Base-by-base conservation (phyloP, 177 flowering plant genomes). In the Vitis hybrid region DNA sequence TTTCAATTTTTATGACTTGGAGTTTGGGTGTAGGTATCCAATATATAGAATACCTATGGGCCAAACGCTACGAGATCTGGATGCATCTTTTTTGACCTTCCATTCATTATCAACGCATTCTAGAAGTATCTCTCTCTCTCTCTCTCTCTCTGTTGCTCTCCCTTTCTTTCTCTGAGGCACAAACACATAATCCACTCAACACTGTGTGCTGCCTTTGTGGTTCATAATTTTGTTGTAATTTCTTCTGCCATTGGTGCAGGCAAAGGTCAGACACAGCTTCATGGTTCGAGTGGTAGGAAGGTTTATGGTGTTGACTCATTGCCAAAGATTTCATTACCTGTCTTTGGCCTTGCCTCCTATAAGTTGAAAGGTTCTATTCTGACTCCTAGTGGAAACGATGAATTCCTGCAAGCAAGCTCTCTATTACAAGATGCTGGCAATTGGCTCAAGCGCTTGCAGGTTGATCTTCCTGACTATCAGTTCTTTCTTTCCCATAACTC, bases 41-140 rank as follows among this genome's bases (percentile, higher is more conserved):
- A 92, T 92, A 76, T 92, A 92, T 59, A 82, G 97, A 80, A 90
- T 92, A 83, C 96, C 96, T 31, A 78, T 76, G 13, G 97, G 97
- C 48, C 92, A 88, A 62, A 88, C 91, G 10, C 76, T 90, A 49
- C 82, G 82, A 77, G 87, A 83, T 73, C 66, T 92, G 79, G 97
- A 92, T 70, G 91, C 94, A 2, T 88, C 88, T 66, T 92, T 92
- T 77, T 73, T 92, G 59, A 88, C 97, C 5, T 92, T 85, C 75
- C 97, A 92, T 77, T 82, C 78, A 59, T 80, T 92, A 39, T 86
- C 97, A 66, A 85, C 93, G 45, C 82, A 78, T n/a, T 61, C 75
- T 19, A 76, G 55, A 67, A 69, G 95, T 92, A 79, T 14, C 1
- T 60, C 19, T 70, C 75, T 65, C 66, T 72, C 66, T 75, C 20